phyloP scores from a whole-genome alignment of 2,329 filamentous ascomycete species.

The Hypocrella siamensis region DNA sequence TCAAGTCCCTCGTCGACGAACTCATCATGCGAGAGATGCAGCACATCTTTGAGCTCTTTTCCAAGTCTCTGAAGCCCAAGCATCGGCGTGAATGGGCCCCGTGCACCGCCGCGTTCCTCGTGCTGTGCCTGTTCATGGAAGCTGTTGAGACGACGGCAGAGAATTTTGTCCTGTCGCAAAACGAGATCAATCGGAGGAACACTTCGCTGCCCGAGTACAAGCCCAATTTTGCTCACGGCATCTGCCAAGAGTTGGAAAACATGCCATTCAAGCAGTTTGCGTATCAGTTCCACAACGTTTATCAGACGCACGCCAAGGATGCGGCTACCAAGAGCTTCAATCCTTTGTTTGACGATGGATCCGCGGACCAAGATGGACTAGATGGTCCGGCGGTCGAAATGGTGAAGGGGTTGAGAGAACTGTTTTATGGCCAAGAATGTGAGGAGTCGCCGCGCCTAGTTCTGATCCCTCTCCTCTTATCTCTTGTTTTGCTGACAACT shows the following conservation, averaged over 20 bases:
- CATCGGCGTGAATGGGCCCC: conserved; percentile 37
- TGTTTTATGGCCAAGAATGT: conserved; percentile 30
- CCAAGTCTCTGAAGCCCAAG: conserved; percentile 37
- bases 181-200: conserved; percentile 29
- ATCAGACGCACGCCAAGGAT: conserved; percentile 38
- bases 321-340: conserved; percentile 35
- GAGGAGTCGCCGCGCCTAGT: too few relatives aligned
- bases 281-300: conserved; percentile 43
- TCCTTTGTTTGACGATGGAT: conserved; percentile 31
- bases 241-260: conserved; percentile 37
- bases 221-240: conserved; percentile 26
- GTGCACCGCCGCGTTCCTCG: conserved; percentile 38
- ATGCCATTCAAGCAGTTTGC: conserved; percentile 45
- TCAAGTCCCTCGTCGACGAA: conserved; percentile 42
- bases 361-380: conserved; percentile 26
- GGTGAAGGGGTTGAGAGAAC: conserved; percentile 25
- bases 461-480: too few relatives aligned
- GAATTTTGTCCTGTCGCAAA: conserved; percentile 32
- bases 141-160: conserved; percentile 36
- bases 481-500: too few relatives aligned
- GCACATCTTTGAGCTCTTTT: conserved; percentile 35
- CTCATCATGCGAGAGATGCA: conserved; percentile 35
- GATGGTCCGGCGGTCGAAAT: conserved; percentile 29
- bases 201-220: conserved; percentile 19
- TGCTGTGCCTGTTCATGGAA: conserved; percentile 44